Base-by-base conservation (phyloP, 345 rosid genomes). In the Leavenworthia alabamica region DNA sequence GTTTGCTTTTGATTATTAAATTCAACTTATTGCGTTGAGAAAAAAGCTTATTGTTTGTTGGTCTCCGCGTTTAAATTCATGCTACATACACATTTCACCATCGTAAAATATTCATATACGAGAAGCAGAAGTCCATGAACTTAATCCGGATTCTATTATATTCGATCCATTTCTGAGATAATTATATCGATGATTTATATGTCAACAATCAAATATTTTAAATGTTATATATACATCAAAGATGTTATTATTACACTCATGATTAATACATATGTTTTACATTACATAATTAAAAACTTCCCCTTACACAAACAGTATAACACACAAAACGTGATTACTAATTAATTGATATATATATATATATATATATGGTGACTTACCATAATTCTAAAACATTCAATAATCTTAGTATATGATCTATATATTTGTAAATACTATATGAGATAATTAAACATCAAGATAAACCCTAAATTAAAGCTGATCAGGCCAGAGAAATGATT, bases 401-500 rank as follows among this genome's bases (percentile, higher is more conserved):
- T 20, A 7, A 67, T 48, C 72, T 47, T 41, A 24, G 17, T n/a
- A n/a, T n/a, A n/a, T n/a, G n/a, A n/a, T n/a, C n/a, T n/a, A n/a
- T n/a, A n/a, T n/a, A n/a, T n/a, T n/a, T n/a, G n/a, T n/a, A 23
- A n/a, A n/a, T n/a, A n/a, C n/a, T 24, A 47, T 27, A 14, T 48
- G 37, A 3, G 58, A 68, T 31, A 32, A 33, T 32, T 8, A 31
- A 42, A 41, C 52, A 42, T 31, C 24, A 32, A 60, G 8, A 43
- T 17, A 47, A 31, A 55, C 8, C 26, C 32, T 61, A 81, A 23
- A 1, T 23, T 23, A 23, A 60, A 68, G 64, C 53, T 81, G 89
- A 55, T 70, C 73, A 8, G 78, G 77, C 86, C 84, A 81, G 14
- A 79, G 64, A 75, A 83, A 83, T 11, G 84, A 47, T 5, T 75